phyloP scores from a whole-genome alignment of 805 yeast genomes.

The Henningerozyma blattae region DNA sequence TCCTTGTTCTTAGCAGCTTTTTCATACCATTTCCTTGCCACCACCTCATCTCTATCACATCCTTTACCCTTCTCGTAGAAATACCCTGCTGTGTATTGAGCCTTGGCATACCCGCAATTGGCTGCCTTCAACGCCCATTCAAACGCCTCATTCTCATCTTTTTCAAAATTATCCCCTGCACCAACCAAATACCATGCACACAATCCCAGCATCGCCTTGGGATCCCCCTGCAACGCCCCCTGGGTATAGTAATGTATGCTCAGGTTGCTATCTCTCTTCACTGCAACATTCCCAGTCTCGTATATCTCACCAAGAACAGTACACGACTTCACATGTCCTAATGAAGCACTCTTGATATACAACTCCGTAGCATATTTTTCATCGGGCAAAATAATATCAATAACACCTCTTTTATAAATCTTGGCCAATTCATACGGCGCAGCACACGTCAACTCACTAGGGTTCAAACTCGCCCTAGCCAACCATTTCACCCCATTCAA shows the following conservation, averaged over 20 bases:
- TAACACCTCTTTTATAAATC: slow-evolving; percentile 72
- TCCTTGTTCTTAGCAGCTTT: slow-evolving; percentile 58
- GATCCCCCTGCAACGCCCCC: slow-evolving; percentile 82
- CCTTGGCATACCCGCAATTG: slow-evolving; percentile 57
- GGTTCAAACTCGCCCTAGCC: slow-evolving; percentile 72
- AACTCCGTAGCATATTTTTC: slow-evolving; percentile 73
- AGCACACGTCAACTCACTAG: slow-evolving; percentile 76
- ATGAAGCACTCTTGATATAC: slow-evolving; percentile 76
- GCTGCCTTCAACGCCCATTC: slow-evolving; percentile 94
- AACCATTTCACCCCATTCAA: slow-evolving; percentile 90
- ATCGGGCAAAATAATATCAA: slow-evolving; percentile 80
- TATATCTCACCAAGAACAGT: slow-evolving; percentile 71
- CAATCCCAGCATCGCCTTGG: slow-evolving; percentile 81
- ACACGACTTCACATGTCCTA: slow-evolving; percentile 76
- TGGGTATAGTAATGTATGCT: slow-evolving; percentile 88
- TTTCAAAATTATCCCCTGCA: slow-evolving; percentile 66
- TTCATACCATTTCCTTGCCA: slow-evolving; percentile 64
- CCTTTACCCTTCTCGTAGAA: slow-evolving; percentile 86
- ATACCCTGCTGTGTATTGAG: slow-evolving; percentile 74
- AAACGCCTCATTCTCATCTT: slow-evolving; percentile 76
- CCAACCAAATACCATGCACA: slow-evolving; percentile 98
- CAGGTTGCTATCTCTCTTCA: slow-evolving; percentile 69
- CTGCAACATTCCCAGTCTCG: slow-evolving; percentile 55
- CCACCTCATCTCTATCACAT: slow-evolving; percentile 42
- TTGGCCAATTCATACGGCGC: slow-evolving; percentile 90